A percentile compares a stretch with the other conserved stretches of the same genome.
phyloP scores from a whole-genome alignment of 495 filamentous ascomycete genomes.

The Lasiosphaeris hirsuta region DNA sequence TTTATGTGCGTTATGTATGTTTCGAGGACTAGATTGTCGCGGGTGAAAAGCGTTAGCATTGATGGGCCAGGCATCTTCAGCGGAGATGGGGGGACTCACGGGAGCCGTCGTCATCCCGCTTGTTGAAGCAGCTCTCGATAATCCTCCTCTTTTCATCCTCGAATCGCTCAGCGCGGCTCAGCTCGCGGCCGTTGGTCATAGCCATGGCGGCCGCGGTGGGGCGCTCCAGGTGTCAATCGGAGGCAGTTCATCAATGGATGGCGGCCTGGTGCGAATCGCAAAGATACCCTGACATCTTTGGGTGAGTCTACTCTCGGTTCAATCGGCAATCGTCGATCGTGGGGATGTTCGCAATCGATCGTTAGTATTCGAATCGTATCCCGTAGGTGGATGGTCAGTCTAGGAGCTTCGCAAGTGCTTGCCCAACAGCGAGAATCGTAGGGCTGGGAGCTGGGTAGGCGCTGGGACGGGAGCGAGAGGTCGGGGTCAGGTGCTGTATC shows the following conservation, averaged over 20 bases:
- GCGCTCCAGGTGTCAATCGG: constrained; percentile 22
- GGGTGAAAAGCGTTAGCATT: constrained; percentile 14
- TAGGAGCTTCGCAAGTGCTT: not conserved
- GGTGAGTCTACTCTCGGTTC: not conserved
- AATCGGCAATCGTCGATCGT: not conserved
- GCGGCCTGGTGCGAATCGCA: constrained; percentile 16
- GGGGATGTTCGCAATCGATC: not conserved
- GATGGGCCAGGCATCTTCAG: not conserved
- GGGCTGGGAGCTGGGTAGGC: not conserved
- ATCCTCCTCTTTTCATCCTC: constrained; percentile 95
- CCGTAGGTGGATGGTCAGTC: not conserved
- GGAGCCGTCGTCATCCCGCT: constrained; percentile 77
- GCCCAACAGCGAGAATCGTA: no score
- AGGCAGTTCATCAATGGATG: constrained; percentile 26
- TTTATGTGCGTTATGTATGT: constrained; percentile 97
- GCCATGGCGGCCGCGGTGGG: constrained; percentile 18
- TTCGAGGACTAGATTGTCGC: constrained; percentile 61
- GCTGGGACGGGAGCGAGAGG: not conserved
- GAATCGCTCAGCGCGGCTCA: constrained; percentile 80
- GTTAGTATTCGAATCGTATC: not conserved
- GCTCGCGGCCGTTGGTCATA: constrained; percentile 34
- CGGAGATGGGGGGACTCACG: constrained; percentile 50
- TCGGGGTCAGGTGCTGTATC: not conserved
- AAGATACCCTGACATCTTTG: constrained; percentile 13
- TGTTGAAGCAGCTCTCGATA: constrained; percentile 85